A percentile compares a stretch with the other conserved stretches of the same genome.
These are phyloP conservation scores for Xerocomus minutiporus DNA, from an alignment of 1,284 basidiomycete genomes.

Conservation along the genomic window DNA sequence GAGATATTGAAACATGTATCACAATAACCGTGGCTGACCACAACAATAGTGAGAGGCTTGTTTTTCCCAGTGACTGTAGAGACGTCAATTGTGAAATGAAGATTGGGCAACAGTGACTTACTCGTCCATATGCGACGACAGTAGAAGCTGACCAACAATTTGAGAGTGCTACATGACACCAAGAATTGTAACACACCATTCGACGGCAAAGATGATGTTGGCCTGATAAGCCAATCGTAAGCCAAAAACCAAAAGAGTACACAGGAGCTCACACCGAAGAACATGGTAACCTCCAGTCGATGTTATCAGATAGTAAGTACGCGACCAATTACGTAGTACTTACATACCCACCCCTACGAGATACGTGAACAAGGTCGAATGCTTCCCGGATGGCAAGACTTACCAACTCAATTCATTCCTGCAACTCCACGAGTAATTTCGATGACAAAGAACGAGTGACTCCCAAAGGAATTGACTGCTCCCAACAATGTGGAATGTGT, in stretches of 20 bases:
- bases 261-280: background rate
- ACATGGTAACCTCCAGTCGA: background rate
- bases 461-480: too few relatives aligned
- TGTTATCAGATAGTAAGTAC: background rate
- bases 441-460: background rate
- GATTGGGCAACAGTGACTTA: background rate
- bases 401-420: background rate
- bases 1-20: background rate
- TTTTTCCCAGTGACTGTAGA: constrained; percentile 14
- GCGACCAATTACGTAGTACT: background rate
- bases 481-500: background rate
- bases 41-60: constrained; percentile 5
- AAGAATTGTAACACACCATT: background rate
- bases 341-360: background rate
- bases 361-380: background rate
- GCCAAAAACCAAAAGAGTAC: background rate
- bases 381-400: background rate
- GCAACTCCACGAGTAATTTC: background rate
- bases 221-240: background rate
- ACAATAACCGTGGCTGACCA: background rate
- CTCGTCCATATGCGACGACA: too few relatives aligned
- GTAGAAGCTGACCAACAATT: too few relatives aligned
- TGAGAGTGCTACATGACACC: background rate
- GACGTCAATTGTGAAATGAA: background rate
- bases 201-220: background rate